These are phyloP conservation scores for Aspergillus eucalypticola DNA, from an alignment of 2,329 filamentous ascomycete genomes.

Conservation along the genomic window DNA sequence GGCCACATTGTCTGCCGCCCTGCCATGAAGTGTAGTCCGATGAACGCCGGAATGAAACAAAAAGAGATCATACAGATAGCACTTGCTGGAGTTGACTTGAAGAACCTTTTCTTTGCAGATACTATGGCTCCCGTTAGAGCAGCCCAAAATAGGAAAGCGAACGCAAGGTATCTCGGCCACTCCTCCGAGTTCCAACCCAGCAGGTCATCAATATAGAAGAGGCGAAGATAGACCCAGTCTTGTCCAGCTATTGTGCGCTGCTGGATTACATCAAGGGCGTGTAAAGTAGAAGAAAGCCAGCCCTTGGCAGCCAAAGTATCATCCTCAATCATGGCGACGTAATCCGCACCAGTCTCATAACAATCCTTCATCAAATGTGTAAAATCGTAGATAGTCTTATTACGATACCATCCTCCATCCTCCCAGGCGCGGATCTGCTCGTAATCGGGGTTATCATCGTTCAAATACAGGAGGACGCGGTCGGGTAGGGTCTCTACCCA, in stretches of 20 bases:
- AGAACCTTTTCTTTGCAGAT: slow-evolving; percentile 5
- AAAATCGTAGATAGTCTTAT: slow-evolving; percentile 49
- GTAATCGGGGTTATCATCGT: slow-evolving; percentile 25
- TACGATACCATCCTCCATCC: slow-evolving; percentile 23
- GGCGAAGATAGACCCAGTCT: slow-evolving; percentile 43
- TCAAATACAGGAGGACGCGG: slow-evolving; percentile 41
- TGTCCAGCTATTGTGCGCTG: background rate
- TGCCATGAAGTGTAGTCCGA: slow-evolving; percentile 44
- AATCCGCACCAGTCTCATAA: slow-evolving; percentile 38
- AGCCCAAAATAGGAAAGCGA: slow-evolving; percentile 26
- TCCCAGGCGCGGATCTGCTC: slow-evolving; percentile 14
- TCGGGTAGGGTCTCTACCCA: slow-evolving; percentile 45
- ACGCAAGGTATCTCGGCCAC: slow-evolving; percentile 38
- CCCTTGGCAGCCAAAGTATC: slow-evolving; percentile 48
- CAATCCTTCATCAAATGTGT: slow-evolving; percentile 44
- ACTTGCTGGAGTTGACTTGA: slow-evolving; percentile 20
- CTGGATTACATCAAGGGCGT: slow-evolving; percentile 37
- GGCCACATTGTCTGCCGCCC: slow-evolving; percentile 42
- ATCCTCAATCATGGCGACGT: slow-evolving; percentile 49
- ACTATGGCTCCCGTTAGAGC: slow-evolving; percentile 10
- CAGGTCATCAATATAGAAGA: slow-evolving; percentile 48
- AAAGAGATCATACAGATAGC: slow-evolving; percentile 27
- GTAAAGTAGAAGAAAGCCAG: slow-evolving; percentile 45
- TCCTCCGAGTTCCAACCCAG: slow-evolving; percentile 48
- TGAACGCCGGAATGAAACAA: slow-evolving; percentile 29